Evolutionary conservation across 1,284 basidiomycete species (phyloP).

Genomic region (Malassezia yamatoensis): DNA sequence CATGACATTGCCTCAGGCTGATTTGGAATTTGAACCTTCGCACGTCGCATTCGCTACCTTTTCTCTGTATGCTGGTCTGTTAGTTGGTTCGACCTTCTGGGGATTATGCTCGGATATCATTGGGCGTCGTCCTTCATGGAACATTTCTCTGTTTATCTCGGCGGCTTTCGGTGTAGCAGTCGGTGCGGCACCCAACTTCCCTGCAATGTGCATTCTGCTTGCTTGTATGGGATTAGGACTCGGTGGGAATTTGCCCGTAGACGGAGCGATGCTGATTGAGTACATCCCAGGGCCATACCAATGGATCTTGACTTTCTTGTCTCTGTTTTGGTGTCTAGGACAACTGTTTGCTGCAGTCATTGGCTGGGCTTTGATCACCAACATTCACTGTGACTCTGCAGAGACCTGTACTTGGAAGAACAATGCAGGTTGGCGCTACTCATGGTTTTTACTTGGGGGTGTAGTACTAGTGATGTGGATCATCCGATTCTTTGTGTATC

Average conservation of each 20-base stretch:
- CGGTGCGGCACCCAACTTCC: constrained; percentile 55
- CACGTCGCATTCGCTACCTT: constrained; percentile 48
- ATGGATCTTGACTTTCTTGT: constrained; percentile 60
- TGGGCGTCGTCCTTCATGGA: constrained; percentile 55
- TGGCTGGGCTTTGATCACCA: constrained; percentile 51
- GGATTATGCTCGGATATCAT: constrained; percentile 49
- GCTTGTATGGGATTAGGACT: constrained; percentile 55
- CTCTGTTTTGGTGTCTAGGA: constrained; percentile 60
- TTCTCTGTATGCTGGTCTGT: constrained; percentile 56
- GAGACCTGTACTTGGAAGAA: constrained; percentile 50
- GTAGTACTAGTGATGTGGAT: constrained; percentile 39
- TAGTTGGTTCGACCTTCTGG: constrained; percentile 57
- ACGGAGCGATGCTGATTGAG: constrained; percentile 42
- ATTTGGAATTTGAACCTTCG: constrained; percentile 27
- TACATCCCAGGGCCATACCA: constrained; percentile 42
- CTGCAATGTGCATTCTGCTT: constrained; percentile 53
- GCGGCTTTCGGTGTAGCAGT: constrained; percentile 58
- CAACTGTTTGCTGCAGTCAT: constrained; percentile 50
- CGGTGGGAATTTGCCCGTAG: constrained; percentile 52
- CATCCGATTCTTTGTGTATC: constrained; percentile 47
- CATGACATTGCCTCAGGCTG: constrained; percentile 35
- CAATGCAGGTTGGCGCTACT: constrained; percentile 60
- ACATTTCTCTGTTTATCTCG: constrained; percentile 56
- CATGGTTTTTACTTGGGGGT: constrained; percentile 51
- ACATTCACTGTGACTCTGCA: constrained; percentile 47